phyloP scores from a whole-genome alignment of 345 rosid species.

The Capsella bursapastoris region DNA sequence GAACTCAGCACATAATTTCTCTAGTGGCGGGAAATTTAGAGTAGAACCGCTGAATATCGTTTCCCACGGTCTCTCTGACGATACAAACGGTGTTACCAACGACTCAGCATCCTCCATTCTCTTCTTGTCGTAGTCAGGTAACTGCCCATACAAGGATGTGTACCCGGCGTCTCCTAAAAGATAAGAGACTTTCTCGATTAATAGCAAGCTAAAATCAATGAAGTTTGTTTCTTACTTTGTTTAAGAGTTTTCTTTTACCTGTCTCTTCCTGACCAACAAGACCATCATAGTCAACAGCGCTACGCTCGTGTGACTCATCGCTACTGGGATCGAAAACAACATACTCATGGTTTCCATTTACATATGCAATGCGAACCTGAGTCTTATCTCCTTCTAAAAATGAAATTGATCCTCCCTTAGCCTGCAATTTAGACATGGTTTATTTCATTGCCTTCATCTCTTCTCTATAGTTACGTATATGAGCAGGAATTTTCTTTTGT shows the following conservation, averaged over 20 bases:
- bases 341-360: conserved; percentile 85
- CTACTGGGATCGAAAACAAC: conserved; percentile 72
- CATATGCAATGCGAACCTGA: conserved; percentile 59
- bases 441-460: conserved; percentile 11
- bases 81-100: conserved; percentile 46
- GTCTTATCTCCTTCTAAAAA: conserved; percentile 60
- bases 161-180: conserved; percentile 62
- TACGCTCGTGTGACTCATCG: conserved; percentile 57
- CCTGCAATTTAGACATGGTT: conserved; percentile 55
- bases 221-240: conserved; percentile 12
- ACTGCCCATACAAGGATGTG: conserved; percentile 74
- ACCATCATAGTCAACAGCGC: conserved; percentile 43
- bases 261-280: conserved; percentile 51
- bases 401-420: conserved; percentile 71
- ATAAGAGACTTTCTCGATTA: not conserved
- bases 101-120: conserved; percentile 40
- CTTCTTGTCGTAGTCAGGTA: conserved; percentile 57
- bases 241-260: conserved; percentile 43
- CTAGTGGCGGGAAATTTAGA: conserved; percentile 81
- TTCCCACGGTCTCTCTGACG: conserved; percentile 87
- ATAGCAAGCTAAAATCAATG: not conserved
- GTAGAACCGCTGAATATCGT: conserved; percentile 80
- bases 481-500: too few species aligned
- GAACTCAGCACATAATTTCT: conserved; percentile 70
- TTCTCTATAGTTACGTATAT: not conserved